Conservation (phyloP, 768 basidiomycete genomes). For the Paxillus ammoniavirescens region DNA sequence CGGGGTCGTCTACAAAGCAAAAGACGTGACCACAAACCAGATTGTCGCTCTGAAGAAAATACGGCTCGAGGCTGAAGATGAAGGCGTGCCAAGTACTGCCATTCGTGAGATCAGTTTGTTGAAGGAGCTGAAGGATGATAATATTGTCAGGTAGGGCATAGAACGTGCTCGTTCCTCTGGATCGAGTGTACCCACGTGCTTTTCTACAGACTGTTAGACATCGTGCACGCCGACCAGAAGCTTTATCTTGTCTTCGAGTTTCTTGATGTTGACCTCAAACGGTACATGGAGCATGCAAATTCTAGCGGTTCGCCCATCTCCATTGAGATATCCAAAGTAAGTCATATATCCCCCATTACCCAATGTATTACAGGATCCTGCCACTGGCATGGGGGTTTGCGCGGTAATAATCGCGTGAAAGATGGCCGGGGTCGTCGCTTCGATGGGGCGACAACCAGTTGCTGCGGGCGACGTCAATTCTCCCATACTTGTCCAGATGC, state of each 20-base stretch:
- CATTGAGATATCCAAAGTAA: conserved; percentile 76
- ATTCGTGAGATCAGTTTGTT: conserved; percentile 97
- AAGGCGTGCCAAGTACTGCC: conserved; percentile 96
- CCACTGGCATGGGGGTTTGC: conserved; percentile 3
- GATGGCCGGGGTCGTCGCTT: background rate
- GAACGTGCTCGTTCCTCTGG: background rate
- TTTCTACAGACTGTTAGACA: conserved; percentile 76
- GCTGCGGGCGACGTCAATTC: conserved; percentile 9
- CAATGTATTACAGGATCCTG: background rate
- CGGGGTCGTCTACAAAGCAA: conserved; percentile 97
- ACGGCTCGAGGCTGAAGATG: conserved; percentile 95
- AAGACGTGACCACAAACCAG: conserved; percentile 71
- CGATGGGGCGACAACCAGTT: background rate
- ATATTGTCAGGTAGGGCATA: conserved; percentile 79
- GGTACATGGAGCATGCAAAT: conserved; percentile 91
- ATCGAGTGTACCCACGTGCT: conserved; percentile 6
- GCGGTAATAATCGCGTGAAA: conserved; percentile 23
- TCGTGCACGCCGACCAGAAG: conserved; percentile 96
- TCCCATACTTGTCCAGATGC: background rate
- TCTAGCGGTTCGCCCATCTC: conserved; percentile 69
- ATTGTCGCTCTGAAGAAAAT: conserved; percentile 99
- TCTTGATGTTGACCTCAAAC: conserved; percentile 93
- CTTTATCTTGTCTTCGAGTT: conserved; percentile 98
- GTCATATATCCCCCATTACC: conserved; percentile 21
- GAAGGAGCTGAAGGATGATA: conserved; percentile 95